Percentiles rank a stretch among this genome's conserved stretches.
Evolutionary conservation across 495 filamentous ascomycete species (phyloP).

Genomic region (Clavariopsis aquatica): DNA sequence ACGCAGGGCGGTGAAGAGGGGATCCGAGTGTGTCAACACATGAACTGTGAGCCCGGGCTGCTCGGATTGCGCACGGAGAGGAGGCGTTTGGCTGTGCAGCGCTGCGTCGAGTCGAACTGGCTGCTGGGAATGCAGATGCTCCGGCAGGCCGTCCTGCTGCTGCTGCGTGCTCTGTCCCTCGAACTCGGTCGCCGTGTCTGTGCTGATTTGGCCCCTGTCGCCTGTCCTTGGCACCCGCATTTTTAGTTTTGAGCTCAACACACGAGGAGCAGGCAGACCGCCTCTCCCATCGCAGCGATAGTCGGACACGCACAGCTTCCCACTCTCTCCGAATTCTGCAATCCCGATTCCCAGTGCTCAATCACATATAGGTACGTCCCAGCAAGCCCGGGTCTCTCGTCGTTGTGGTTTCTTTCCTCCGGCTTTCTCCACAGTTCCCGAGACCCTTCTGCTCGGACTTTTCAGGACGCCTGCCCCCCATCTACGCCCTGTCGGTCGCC

Average conservation of each 20-base stretch:
- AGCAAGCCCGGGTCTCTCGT: slow-evolving; percentile 9
- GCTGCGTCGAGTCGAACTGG: background rate
- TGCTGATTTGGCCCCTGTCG: slow-evolving; percentile 2
- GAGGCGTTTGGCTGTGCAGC: background rate
- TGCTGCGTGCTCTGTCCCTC: background rate
- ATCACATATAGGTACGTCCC: slow-evolving; percentile 35
- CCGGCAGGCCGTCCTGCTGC: no score
- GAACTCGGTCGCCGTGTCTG: slow-evolving; percentile 6
- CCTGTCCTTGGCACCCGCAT: no score
- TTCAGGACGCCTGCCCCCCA: slow-evolving; percentile 11
- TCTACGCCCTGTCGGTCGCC: background rate
- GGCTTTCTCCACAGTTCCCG: slow-evolving; percentile 19
- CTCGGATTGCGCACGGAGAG: background rate
- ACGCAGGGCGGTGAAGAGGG: slow-evolving; percentile 22
- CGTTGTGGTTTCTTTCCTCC: background rate
- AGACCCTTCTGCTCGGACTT: slow-evolving; percentile 7
- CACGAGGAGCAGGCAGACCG: slow-evolving; percentile 31
- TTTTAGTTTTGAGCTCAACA: slow-evolving; percentile 30
- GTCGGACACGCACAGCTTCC: slow-evolving; percentile 15
- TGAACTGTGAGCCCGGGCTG: background rate
- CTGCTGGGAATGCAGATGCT: background rate
- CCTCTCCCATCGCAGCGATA: slow-evolving; percentile 15
- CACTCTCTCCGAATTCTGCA: background rate
- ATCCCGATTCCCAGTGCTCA: slow-evolving; percentile 23
- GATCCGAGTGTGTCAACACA: slow-evolving; percentile 24